These are phyloP conservation scores for Guillardia theta DNA, from an alignment of 78 protist species.

Conservation along the genomic window DNA sequence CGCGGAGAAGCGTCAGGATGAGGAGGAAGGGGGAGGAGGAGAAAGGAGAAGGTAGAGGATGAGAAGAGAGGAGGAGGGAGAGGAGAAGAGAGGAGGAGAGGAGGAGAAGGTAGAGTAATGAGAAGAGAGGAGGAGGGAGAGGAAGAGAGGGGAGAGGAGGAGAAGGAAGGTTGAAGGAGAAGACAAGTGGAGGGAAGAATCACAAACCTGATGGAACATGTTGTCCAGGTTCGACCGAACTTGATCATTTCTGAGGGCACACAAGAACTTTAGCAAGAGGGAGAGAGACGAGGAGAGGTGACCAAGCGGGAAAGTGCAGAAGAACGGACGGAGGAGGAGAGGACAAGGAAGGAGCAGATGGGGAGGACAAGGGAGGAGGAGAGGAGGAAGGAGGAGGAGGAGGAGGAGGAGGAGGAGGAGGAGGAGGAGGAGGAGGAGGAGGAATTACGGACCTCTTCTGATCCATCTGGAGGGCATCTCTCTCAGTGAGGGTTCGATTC, in stretches of 20 bases:
- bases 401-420: neutral
- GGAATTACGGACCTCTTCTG: neutral
- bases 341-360: neutral
- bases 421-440: neutral
- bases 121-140: neutral
- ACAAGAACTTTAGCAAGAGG: no score
- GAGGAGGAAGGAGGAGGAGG: neutral
- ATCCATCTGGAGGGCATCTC: neutral
- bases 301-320: neutral
- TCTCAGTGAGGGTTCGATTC: neutral
- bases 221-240: no score
- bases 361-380: neutral
- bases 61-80: neutral
- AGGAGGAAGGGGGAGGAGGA: neutral
- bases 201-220: neutral
- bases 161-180: neutral
- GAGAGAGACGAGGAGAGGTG: neutral
- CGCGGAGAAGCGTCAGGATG: neutral
- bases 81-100: neutral
- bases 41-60: neutral
- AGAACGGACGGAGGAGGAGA: neutral
- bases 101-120: neutral
- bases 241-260: no score
- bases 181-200: neutral
- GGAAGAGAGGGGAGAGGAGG: neutral